A percentile compares a stretch with the other conserved stretches of the same genome.
phyloP scores from a whole-genome alignment of 495 filamentous ascomycete species.

The Rusavskia elegans region DNA sequence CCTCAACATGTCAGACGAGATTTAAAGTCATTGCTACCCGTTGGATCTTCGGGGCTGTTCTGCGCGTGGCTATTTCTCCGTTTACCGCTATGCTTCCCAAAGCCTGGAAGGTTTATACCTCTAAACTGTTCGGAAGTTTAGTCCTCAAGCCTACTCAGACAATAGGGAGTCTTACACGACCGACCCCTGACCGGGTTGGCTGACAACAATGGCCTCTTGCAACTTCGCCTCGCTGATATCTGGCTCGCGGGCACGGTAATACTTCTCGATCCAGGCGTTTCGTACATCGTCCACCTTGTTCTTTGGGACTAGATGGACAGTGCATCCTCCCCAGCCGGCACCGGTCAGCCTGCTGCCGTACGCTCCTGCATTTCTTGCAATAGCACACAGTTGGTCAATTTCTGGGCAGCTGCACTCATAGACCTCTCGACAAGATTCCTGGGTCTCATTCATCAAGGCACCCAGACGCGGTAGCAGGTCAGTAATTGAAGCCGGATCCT shows the following conservation, averaged over 20 bases:
- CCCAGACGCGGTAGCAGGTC: constrained; percentile 54
- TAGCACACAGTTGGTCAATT: constrained; percentile 69
- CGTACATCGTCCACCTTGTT: constrained; percentile 73
- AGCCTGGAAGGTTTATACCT: too few relatives aligned
- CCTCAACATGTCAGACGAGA: too few relatives aligned
- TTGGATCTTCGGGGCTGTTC: too few relatives aligned
- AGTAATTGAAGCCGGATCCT: constrained; percentile 21
- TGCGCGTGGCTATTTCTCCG: too few relatives aligned
- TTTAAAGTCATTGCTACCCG: too few relatives aligned
- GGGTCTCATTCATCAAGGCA: constrained; percentile 76
- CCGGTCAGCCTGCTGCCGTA: constrained; percentile 83
- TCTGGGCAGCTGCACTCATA: constrained; percentile 88
- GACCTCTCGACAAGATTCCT: constrained; percentile 62
- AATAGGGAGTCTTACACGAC: constrained; percentile 8
- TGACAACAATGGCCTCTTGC: constrained; percentile 71
- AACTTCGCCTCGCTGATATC: constrained; percentile 57
- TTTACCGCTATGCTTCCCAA: too few relatives aligned
- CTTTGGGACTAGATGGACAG: constrained; percentile 78
- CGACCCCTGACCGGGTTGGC: constrained; percentile 61
- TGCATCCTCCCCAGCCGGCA: constrained; percentile 94
- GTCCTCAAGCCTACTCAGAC: too few relatives aligned
- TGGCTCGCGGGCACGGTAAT: constrained; percentile 60
- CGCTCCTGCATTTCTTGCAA: constrained; percentile 61
- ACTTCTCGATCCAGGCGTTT: constrained; percentile 59
- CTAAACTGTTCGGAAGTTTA: too few relatives aligned